Base-by-base conservation (phyloP, 257 asterid species). In the Coffea canephora region DNA sequence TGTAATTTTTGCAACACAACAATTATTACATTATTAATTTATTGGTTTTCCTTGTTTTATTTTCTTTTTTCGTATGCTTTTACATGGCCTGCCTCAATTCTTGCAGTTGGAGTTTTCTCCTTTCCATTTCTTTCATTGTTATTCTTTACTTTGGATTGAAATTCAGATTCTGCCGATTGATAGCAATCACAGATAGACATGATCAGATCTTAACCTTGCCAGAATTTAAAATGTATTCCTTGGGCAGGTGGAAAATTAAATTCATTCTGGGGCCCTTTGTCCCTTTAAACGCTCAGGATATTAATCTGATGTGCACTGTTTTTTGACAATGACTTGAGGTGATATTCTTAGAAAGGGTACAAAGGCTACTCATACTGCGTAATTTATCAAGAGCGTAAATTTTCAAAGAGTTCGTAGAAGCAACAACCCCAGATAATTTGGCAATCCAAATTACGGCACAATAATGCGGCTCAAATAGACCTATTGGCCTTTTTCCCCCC, bases 1-100 rank as follows among this genome's bases (percentile, higher is more conserved):
- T 83, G 86, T 76, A 71, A 69, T 76, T 23, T 62, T 75, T 34
- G 48, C 48, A 55, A n/a, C n/a, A 76, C 0, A 7, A 74, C 27
- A 80, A 55, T 43, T 36, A 62, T 69, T 78, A 36, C 36, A 75
- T 31, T 46, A 73, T 76, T 69, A 18, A 72, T 50, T 74, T 23
- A 18, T 69, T 75, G 78, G 54, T 78, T 76, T 61, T 78, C 74
- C 12, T 69, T 79, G 85, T 78, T 71, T 62, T 76, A 41, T 80
- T 71, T 46, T 55, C 67, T 71, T 45, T 4, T 76, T 76, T 64
- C 21, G 57, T 10, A 74, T 79, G 50, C 2, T 71, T 18, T 78
- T 55, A 68, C n/a, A 46, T 68, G 21, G 73, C 50, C 77, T 61
- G 27, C 4, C 31, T 23, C 69, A 41, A 52, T 46, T 54, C n/a